Evolutionary conservation across 2,329 filamentous ascomycete species (phyloP).

Genomic region (Penicillium frequentans): DNA sequence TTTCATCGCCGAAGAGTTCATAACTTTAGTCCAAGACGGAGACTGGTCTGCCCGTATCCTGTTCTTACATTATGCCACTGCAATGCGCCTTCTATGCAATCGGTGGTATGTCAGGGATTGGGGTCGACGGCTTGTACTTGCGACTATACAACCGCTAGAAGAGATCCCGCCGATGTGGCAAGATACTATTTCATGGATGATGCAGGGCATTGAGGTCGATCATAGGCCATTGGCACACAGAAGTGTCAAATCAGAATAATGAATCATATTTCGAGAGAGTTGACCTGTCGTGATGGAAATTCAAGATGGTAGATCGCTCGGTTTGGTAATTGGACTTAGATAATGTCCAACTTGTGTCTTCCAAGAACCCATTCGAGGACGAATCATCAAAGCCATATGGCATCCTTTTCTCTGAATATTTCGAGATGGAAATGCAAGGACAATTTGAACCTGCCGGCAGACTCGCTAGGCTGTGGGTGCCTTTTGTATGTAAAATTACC

Average conservation of each 20-base stretch:
- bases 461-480: no score
- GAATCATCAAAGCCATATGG: no score
- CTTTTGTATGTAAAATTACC: no score
- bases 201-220: conserved; percentile 21
- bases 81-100: conserved; percentile 32
- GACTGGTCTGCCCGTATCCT: conserved; percentile 33
- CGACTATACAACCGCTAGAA: conserved; percentile 26
- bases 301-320: neutral
- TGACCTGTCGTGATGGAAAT: neutral
- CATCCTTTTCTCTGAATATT: no score
- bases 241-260: neutral
- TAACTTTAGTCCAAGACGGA: conserved; percentile 25
- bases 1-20: conserved; percentile 27
- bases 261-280: neutral
- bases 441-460: no score
- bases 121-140: conserved; percentile 30
- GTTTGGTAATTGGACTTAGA: no score
- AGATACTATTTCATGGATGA: conserved; percentile 30
- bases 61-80: conserved; percentile 32
- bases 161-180: conserved; percentile 28
- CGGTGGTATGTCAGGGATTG: conserved; percentile 36
- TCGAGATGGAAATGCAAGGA: no score
- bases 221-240: neutral
- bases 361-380: no score
- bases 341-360: no score